Base-by-base conservation (phyloP, 257 asterid genomes). In the Gentiana dahurica region DNA sequence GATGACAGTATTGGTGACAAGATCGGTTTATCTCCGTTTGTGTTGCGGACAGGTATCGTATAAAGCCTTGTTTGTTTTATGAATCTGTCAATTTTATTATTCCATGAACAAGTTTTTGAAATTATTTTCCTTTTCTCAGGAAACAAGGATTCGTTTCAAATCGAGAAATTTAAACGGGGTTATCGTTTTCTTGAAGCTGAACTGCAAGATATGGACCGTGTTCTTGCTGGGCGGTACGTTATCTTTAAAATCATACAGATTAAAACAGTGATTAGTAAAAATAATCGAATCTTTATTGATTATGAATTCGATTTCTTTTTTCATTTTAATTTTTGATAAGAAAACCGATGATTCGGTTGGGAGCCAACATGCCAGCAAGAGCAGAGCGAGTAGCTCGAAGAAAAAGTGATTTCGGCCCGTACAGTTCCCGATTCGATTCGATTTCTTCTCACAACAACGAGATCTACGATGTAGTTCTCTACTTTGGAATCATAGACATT, bases 361-460 rank as follows among this genome's bases (percentile, higher is more conserved):
- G 98, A 6, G 92, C 95, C 3, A 91, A 91, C 86, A 83, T 87
- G 98, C 98, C 98, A n/a, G 98, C 98, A 4, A 75, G 98, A 62
- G 96, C 89, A 32, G 90, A 87, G 69, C 78, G 78, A 45, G 71
- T 83, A 55, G 86, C 75, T 50, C 79, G 98, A 6, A 81, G 85
- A 78, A 86, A 24, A 24, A 91, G 98, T 44, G 89, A 85, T 57
- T 85, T 83, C 46, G 84, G 86, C 64, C 92, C 73, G 64, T 85
- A 77, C 72, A 62, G 77, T 44, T 70, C 77, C 0, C 64, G 73
- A 69, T 70, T 62, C 46, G 36, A 75, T 74, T 68, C 68, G 1
- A 76, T 70, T 54, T 77, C 85, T 0, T 71, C 71, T 12, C 62
- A 77, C 1, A 64, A 78, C 5, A 73, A 81, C 46, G 98, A 91